phyloP scores from a whole-genome alignment of 495 filamentous ascomycete species.

The Penicillium waksmanii region DNA sequence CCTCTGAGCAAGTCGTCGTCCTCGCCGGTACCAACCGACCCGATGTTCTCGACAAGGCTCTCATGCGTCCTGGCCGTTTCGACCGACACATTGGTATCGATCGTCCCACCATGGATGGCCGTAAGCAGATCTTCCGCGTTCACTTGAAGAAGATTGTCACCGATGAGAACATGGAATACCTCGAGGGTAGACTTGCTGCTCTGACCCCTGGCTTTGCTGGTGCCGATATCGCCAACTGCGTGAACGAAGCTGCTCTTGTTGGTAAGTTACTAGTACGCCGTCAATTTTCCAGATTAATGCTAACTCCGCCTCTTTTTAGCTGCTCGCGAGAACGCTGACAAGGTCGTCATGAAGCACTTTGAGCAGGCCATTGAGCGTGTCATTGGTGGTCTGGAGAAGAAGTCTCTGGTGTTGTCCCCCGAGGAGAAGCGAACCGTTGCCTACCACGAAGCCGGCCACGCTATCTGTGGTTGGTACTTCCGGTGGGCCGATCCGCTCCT shows the following conservation, averaged over 20 bases:
- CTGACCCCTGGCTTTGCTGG: slow-evolving; percentile 95
- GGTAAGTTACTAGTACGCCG: slow-evolving; percentile 61
- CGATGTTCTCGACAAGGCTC: slow-evolving; percentile 90
- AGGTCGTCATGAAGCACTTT: slow-evolving; percentile 85
- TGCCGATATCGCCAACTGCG: slow-evolving; percentile 97
- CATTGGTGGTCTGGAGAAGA: slow-evolving; percentile 94
- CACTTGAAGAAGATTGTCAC: slow-evolving; percentile 93
- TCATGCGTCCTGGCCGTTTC: slow-evolving; percentile 96
- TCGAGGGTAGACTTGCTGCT: slow-evolving; percentile 85
- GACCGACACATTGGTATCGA: slow-evolving; percentile 95
- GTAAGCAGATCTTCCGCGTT: slow-evolving; percentile 94
- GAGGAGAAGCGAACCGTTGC: slow-evolving; percentile 94
- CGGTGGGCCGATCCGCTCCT: slow-evolving; percentile 93
- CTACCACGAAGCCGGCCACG: slow-evolving; percentile 97
- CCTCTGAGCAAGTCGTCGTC: slow-evolving; percentile 95
- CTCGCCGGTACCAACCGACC: slow-evolving; percentile 95
- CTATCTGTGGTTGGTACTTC: slow-evolving; percentile 98
- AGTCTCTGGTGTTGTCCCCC: slow-evolving; percentile 87
- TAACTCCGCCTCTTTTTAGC: slow-evolving; percentile 57
- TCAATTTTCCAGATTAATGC: slow-evolving; percentile 16
- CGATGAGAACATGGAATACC: slow-evolving; percentile 80
- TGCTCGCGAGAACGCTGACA: slow-evolving; percentile 75
- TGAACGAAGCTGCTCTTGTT: slow-evolving; percentile 95
- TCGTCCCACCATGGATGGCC: slow-evolving; percentile 91
- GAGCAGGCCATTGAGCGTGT: slow-evolving; percentile 98